phyloP scores from a whole-genome alignment of 2,329 filamentous ascomycete genomes.

The Malbranchea cinnamomea region DNA sequence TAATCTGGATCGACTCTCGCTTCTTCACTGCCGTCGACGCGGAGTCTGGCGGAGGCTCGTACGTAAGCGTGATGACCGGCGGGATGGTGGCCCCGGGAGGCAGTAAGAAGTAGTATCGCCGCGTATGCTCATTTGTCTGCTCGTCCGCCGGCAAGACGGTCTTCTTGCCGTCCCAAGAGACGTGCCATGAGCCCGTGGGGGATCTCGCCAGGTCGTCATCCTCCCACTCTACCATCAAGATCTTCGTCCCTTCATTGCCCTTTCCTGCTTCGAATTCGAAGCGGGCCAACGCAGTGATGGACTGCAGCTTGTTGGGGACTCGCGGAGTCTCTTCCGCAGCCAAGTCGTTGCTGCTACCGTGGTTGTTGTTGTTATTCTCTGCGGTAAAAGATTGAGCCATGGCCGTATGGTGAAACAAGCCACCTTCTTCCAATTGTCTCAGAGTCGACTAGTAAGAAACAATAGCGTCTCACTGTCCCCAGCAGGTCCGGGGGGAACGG shows the following conservation, averaged over 20 bases:
- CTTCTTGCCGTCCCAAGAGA: slow-evolving; percentile 71
- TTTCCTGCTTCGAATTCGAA: slow-evolving; percentile 73
- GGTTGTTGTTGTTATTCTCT: too few relatives aligned
- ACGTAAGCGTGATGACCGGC: slow-evolving; percentile 51
- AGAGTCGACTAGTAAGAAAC: too few relatives aligned
- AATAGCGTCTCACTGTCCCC: too few relatives aligned
- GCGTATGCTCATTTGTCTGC: slow-evolving; percentile 35
- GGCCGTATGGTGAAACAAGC: too few relatives aligned
- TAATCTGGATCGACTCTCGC: slow-evolving; percentile 44
- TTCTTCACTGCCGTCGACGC: slow-evolving; percentile 21
- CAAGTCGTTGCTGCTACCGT: slow-evolving; percentile 7
- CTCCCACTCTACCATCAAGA: slow-evolving; percentile 88
- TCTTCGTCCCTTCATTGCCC: slow-evolving; percentile 73
- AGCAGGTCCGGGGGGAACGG: too few relatives aligned
- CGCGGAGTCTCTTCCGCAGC: slow-evolving; percentile 20
- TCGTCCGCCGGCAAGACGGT: slow-evolving; percentile 54
- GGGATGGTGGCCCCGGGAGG: slow-evolving; percentile 59
- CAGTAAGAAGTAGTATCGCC: slow-evolving; percentile 67
- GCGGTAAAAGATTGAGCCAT: slow-evolving; percentile 10
- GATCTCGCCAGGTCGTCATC: slow-evolving; percentile 38
- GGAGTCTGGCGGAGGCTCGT: slow-evolving; percentile 31
- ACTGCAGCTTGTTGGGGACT: slow-evolving; percentile 17
- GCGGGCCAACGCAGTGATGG: slow-evolving; percentile 52
- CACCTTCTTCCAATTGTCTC: not conserved
- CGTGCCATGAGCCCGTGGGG: slow-evolving; percentile 49